phyloP scores from a whole-genome alignment of 352 stramenopile species.

The Thalassiosira exigua region DNA sequence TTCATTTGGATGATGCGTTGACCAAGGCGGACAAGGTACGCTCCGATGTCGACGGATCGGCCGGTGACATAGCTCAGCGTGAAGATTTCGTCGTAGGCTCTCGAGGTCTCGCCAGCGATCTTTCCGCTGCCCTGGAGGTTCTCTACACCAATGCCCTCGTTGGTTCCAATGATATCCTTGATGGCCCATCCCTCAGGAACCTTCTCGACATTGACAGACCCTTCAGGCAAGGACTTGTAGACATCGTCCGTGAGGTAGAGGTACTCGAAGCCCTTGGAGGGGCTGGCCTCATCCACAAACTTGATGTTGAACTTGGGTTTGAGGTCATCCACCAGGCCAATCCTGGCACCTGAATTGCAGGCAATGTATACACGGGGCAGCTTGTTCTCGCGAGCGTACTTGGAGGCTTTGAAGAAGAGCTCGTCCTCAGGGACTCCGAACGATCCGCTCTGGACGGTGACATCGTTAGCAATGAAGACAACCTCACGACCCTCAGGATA shows the following conservation, averaged over 20 bases:
- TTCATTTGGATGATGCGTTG: slow-evolving; percentile 99
- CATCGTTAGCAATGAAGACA: slow-evolving; percentile 99
- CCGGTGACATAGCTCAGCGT: slow-evolving; percentile 99
- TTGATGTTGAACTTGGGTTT: slow-evolving; percentile 97
- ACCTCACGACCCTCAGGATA: slow-evolving; percentile 97
- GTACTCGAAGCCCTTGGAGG: slow-evolving; percentile 98
- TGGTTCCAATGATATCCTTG: slow-evolving; percentile 94
- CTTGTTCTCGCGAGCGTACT: slow-evolving; percentile 93
- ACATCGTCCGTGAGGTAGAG: slow-evolving; percentile 97
- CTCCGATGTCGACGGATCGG: slow-evolving; percentile 98
- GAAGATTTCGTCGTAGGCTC: slow-evolving; percentile 98
- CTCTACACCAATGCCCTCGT: slow-evolving; percentile 98
- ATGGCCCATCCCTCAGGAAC: slow-evolving; percentile 86
- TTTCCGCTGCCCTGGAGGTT: slow-evolving; percentile 98
- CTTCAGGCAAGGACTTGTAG: slow-evolving; percentile 92
- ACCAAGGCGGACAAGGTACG: slow-evolving; percentile 98
- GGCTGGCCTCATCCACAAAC: slow-evolving; percentile 90
- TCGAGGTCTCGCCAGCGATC: slow-evolving; percentile 99
- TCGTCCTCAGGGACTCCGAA: slow-evolving; percentile 98
- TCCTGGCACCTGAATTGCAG: slow-evolving; percentile 98
- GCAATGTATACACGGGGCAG: slow-evolving; percentile 99
- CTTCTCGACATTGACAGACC: slow-evolving; percentile 91
- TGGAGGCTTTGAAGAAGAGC: slow-evolving; percentile 95
- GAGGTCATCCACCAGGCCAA: slow-evolving; percentile 99
- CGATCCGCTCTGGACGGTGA: slow-evolving; percentile 98